These are phyloP conservation scores for Insectozyma bohioensis DNA, from an alignment of 1,139 yeast species.

Conservation along the genomic window DNA sequence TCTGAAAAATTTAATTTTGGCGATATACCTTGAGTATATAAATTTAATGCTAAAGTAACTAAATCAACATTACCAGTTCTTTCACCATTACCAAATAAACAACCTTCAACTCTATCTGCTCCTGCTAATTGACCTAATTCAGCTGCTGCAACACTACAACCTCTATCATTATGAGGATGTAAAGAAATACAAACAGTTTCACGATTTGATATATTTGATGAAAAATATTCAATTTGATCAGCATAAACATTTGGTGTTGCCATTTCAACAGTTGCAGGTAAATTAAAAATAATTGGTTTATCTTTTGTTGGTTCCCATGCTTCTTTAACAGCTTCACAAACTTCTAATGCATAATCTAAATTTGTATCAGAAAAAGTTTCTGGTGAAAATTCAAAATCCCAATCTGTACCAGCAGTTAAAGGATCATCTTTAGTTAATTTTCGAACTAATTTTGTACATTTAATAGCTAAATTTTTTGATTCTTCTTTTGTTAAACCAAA, in stretches of 20 bases:
- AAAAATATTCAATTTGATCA: constrained; percentile 91
- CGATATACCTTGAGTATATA: constrained; percentile 90
- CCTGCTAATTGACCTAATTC: constrained; percentile 94
- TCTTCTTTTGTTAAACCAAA: constrained; percentile 83
- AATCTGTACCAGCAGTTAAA: constrained; percentile 62
- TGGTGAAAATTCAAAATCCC: constrained; percentile 94
- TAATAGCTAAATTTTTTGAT: constrained; percentile 76
- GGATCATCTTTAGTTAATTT: constrained; percentile 89
- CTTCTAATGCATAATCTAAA: constrained; percentile 74
- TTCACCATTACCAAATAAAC: constrained; percentile 97
- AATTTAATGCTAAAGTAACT: constrained; percentile 86
- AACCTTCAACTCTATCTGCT: constrained; percentile 97
- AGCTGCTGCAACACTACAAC: constrained; percentile 97
- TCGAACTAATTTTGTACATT: constrained; percentile 77
- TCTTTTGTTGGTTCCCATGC: constrained; percentile 91
- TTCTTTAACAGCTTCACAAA: constrained; percentile 91
- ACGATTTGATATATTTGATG: constrained; percentile 74
- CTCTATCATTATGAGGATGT: constrained; percentile 96
- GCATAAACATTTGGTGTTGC: constrained; percentile 93
- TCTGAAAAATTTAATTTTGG: constrained; percentile 90
- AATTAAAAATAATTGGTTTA: constrained; percentile 86
- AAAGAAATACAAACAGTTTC: constrained; percentile 85
- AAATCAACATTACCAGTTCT: constrained; percentile 97
- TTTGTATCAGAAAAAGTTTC: constrained; percentile 93
- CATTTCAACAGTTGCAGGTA: constrained; percentile 99